Percentiles rank a stretch among this genome's conserved stretches.
phyloP scores from a whole-genome alignment of 2,329 filamentous ascomycete species.

The Epichloe hybrida region DNA sequence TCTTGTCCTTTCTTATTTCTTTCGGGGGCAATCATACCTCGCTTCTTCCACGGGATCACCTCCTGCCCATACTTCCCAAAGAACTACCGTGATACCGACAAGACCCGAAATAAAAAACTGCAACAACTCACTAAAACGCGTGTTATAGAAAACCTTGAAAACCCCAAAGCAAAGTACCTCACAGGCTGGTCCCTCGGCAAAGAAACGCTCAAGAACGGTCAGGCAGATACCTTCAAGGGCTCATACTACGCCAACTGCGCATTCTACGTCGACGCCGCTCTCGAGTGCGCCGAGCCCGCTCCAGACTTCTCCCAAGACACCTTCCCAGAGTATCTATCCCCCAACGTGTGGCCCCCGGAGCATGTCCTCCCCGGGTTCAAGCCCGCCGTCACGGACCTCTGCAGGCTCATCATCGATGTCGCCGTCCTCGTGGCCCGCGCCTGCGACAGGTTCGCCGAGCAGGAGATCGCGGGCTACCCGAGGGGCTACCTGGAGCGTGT shows the following conservation, averaged over 20 bases:
- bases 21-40: not conserved
- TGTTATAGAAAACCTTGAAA: slow-evolving; percentile 39
- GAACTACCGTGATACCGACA: too few relatives aligned
- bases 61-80: too few relatives aligned
- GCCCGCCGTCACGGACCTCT: slow-evolving; percentile 59
- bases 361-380: slow-evolving; percentile 63
- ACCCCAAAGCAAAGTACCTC: slow-evolving; percentile 47
- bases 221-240: slow-evolving; percentile 68
- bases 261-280: slow-evolving; percentile 53
- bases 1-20: too few relatives aligned
- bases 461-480: slow-evolving; percentile 65
- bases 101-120: too few relatives aligned
- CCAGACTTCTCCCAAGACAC: slow-evolving; percentile 42
- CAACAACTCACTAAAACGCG: not conserved
- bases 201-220: slow-evolving; percentile 65
- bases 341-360: slow-evolving; percentile 76
- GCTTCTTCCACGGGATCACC: not conserved
- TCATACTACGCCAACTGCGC: slow-evolving; percentile 77
- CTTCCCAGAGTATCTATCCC: slow-evolving; percentile 78
- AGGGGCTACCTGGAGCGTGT: slow-evolving; percentile 73
- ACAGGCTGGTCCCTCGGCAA: slow-evolving; percentile 73
- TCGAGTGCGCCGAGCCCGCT: slow-evolving; percentile 50
- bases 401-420: slow-evolving; percentile 74
- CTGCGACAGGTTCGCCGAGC: slow-evolving; percentile 73
- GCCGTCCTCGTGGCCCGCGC: slow-evolving; percentile 80